Evolutionary conservation across 176 grass and related monocot species (phyloP).

Genomic region (Miscanthus lutarioriparius): DNA sequence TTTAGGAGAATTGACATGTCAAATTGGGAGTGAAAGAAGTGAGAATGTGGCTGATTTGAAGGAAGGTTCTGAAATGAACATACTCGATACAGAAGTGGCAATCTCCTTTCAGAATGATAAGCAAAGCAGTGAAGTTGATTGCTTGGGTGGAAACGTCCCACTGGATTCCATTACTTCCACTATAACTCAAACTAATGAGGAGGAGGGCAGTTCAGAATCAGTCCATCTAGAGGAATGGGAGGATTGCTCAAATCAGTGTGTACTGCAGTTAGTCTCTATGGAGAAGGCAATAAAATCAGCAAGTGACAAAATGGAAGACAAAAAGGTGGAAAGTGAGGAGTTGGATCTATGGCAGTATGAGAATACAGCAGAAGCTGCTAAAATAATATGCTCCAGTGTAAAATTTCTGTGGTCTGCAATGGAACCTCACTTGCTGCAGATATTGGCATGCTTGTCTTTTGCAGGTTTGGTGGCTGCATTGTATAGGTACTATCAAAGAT

Average conservation of each 20-base stretch:
- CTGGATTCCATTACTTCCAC: neutral
- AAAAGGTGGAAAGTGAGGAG: neutral
- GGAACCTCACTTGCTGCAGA: slow-evolving; percentile 26
- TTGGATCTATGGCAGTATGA: slow-evolving; percentile 31
- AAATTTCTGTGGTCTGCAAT: slow-evolving; percentile 21
- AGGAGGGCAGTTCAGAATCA: neutral
- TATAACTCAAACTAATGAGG: neutral
- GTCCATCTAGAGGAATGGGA: slow-evolving; percentile 8
- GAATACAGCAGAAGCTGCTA: slow-evolving; percentile 38
- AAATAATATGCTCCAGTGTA: neutral
- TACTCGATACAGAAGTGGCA: neutral
- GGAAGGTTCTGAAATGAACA: neutral
- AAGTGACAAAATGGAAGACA: neutral
- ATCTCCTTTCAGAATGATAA: neutral
- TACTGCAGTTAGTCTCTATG: neutral
- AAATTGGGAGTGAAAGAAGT: neutral
- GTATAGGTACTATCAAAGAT: slow-evolving; percentile 38
- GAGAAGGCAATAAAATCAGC: neutral
- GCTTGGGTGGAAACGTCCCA: neutral
- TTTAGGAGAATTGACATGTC: slow-evolving; percentile 32
- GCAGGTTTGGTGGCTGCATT: slow-evolving; percentile 23
- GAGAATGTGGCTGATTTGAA: neutral
- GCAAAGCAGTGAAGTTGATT: neutral
- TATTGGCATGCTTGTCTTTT: slow-evolving; percentile 37
- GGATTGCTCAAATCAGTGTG: neutral